Percentiles rank a stretch among this genome's conserved stretches.
phyloP scores from a whole-genome alignment of 306 rosid species.

The Ormosia emarginata region DNA sequence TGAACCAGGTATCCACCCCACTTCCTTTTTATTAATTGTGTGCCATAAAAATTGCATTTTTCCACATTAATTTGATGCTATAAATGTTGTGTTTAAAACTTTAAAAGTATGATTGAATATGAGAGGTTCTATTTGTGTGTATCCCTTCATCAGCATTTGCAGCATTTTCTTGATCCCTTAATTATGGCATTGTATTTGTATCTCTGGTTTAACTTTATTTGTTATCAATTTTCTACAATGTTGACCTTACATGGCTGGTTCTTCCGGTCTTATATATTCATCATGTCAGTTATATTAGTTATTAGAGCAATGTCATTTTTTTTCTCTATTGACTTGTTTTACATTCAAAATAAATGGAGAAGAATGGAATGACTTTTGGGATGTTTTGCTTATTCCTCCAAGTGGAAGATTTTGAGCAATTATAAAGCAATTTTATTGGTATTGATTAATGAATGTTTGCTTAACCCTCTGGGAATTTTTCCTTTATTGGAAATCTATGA shows the following conservation, averaged over 20 bases:
- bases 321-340: not conserved
- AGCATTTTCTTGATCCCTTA: not conserved
- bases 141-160: not conserved
- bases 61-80: not conserved
- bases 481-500: not conserved
- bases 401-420: not conserved
- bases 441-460: not conserved
- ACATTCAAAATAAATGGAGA: not conserved
- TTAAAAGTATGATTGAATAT: not conserved
- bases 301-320: not conserved
- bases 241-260: not conserved
- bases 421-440: not conserved
- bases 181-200: not conserved
- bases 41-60: not conserved
- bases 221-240: not conserved
- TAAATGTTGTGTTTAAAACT: not conserved
- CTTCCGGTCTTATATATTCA: not conserved
- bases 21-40: not conserved
- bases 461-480: not conserved
- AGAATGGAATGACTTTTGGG: not conserved
- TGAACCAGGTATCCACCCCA: constrained; percentile 26
- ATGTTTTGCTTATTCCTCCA: not conserved
- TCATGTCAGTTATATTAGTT: not conserved
- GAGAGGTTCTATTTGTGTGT: not conserved
- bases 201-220: not conserved